phyloP scores from a whole-genome alignment of 257 asterid species.

The Plantago ovata region DNA sequence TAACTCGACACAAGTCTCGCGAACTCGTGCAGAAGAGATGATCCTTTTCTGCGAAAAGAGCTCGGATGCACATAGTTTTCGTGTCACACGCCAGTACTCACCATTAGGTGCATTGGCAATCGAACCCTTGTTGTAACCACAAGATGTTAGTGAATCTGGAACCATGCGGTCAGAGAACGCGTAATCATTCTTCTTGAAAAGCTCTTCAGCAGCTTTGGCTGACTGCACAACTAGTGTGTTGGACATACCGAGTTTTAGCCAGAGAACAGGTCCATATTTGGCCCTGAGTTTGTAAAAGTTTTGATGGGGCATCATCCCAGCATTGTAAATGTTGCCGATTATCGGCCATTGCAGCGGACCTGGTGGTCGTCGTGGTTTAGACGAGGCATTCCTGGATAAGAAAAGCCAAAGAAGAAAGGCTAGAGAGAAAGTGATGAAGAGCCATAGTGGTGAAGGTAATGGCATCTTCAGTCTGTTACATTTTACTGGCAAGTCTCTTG shows the following conservation, averaged over 20 bases:
- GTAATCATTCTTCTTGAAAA: conserved; percentile 49
- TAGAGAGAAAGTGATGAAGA: conserved; percentile 2
- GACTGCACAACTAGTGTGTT: conserved; percentile 29
- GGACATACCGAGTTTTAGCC: conserved; percentile 32
- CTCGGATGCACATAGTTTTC: conserved; percentile 30
- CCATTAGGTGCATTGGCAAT: conserved; percentile 26
- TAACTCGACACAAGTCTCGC: too few species aligned
- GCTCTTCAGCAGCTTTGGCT: conserved; percentile 30
- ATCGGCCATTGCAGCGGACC: conserved; percentile 42
- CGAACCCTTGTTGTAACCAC: conserved; percentile 28
- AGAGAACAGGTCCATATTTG: too few species aligned
- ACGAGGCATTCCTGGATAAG: conserved; percentile 7
- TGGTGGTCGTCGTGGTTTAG: conserved; percentile 32
- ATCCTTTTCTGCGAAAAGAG: conserved; percentile 30
- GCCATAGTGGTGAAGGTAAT: background rate
- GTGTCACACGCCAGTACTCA: conserved; percentile 31
- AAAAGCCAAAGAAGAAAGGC: conserved; percentile 5
- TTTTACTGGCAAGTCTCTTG: too few species aligned
- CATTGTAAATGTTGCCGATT: conserved; percentile 36
- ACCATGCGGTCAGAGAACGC: conserved; percentile 24
- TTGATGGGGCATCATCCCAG: conserved; percentile 30
- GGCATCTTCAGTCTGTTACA: too few species aligned
- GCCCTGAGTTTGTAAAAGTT: conserved; percentile 25
- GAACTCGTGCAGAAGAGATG: conserved; percentile 14
- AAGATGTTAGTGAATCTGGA: conserved; percentile 23